A percentile compares a stretch with the other conserved stretches of the same genome.
Conservation (phyloP, 345 rosid species). For the Hibiscus syriacus region DNA sequence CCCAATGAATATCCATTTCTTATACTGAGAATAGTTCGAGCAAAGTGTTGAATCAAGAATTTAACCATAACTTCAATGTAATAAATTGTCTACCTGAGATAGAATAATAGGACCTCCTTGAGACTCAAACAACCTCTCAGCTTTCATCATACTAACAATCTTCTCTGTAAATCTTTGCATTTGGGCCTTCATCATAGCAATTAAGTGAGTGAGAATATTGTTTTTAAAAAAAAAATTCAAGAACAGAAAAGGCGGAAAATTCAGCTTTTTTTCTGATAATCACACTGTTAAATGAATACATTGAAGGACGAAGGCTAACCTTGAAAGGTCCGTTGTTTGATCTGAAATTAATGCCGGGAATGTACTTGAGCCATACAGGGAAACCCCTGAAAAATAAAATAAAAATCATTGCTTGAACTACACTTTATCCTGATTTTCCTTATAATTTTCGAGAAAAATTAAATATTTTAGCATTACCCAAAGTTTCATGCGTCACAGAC, state of each 20-base stretch:
- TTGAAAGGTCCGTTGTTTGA: conserved; percentile 91
- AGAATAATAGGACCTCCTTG: conserved; percentile 97
- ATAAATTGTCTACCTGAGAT: conserved; percentile 59
- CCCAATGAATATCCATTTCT: too few species aligned
- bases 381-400: conserved; percentile 62
- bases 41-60: too few species aligned
- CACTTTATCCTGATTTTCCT: background rate
- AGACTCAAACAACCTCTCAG: conserved; percentile 68
- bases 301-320: conserved; percentile 39
- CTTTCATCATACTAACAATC: conserved; percentile 97
- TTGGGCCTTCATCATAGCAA: conserved; percentile 44
- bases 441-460: background rate
- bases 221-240: background rate
- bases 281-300: background rate
- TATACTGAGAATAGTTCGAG: too few species aligned
- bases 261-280: background rate
- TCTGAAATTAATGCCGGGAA: conserved; percentile 94
- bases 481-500: conserved; percentile 98
- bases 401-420: conserved; percentile 11
- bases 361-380: conserved; percentile 97
- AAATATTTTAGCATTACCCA: conserved; percentile 44
- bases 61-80: background rate
- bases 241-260: background rate
- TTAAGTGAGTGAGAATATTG: background rate
- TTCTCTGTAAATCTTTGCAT: conserved; percentile 84